Base-by-base conservation (phyloP, 139 green algal genomes). In the Chlamydomonas incerta region DNA sequence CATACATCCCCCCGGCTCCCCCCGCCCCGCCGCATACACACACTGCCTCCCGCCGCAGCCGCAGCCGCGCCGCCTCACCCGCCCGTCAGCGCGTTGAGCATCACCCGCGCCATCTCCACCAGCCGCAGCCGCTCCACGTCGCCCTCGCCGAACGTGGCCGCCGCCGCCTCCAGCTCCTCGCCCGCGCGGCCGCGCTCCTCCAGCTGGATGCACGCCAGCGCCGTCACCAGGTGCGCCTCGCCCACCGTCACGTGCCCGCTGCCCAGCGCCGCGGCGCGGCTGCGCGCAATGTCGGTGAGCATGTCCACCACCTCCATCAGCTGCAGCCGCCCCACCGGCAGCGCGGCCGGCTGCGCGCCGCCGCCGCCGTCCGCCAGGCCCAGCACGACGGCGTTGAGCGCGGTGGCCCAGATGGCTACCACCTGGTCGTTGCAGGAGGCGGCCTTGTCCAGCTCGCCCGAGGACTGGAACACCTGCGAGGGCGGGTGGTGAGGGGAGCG, bases 291-390 rank as follows among this genome's bases (percentile, higher is more conserved):
- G 83, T 96, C 94, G 58, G 92, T 85, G 55, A 96, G 89, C 94
- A 97, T 97, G 74, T 95, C 93, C 35, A 94, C 91, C 58, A 96
- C 94, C 81, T 96, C 88, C 77, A 93, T 88, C 70, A 96, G 85
- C 91, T 96, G 93, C 73, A 93, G 75, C 66, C 87, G 87, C 8
- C 90, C 90, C 60, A 95, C 88, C 37, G 92, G 92, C 71, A 95
- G 89, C 55, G 57, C n/a, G 3, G 79, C 5, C 37, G 26, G 62
- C 23, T 50, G 23, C 11, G 47, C 20, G 18, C 21, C 65, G 46
- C 31, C 23, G 47, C 31, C 66, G 29, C 2, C 13, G 34, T 87
- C 81, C 33, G 52, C 37, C 46, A 86, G 52, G 4, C 80, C 80
- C 68, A 86, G 80, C 67, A 86, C 80, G 52, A 86, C 80, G 15